Conservation (phyloP, 2,329 filamentous ascomycete species). For the Oidium heveae region DNA sequence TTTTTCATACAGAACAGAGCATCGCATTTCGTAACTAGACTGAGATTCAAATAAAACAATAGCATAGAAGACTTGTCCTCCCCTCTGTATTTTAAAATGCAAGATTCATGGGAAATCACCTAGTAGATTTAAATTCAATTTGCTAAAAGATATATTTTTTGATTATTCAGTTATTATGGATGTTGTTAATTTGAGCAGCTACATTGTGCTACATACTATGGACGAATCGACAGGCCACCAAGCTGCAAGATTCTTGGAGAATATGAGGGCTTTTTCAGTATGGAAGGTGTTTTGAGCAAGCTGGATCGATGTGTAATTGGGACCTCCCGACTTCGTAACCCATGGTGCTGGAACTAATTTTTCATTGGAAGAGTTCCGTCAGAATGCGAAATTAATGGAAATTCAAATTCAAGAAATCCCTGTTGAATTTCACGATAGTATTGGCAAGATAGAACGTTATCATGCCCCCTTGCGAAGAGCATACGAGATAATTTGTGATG, state of each 20-base stretch:
- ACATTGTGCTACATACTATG: background rate
- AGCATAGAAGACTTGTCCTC: background rate
- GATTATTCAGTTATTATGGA: constrained; percentile 1
- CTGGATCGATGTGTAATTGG: no score
- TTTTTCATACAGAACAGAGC: background rate
- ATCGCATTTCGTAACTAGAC: background rate
- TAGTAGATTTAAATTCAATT: background rate
- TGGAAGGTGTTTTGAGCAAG: no score
- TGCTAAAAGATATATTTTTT: background rate
- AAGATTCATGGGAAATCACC: background rate
- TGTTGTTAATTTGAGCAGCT: background rate
- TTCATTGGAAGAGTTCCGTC: background rate
- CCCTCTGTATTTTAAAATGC: background rate
- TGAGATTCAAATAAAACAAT: background rate
- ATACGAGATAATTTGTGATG: no score
- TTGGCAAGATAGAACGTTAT: no score
- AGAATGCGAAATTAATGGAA: background rate
- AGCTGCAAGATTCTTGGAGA: background rate
- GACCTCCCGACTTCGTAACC: no score
- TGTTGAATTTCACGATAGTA: no score
- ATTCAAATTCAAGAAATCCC: background rate
- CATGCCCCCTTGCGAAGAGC: no score
- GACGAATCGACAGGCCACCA: background rate
- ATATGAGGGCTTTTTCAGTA: no score
- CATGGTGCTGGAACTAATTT: background rate